Evolutionary conservation across 345 rosid species (phyloP), one percentile per base, ranked within the genome.

Genomic region (Eucalyptus guilfoylei): DNA sequence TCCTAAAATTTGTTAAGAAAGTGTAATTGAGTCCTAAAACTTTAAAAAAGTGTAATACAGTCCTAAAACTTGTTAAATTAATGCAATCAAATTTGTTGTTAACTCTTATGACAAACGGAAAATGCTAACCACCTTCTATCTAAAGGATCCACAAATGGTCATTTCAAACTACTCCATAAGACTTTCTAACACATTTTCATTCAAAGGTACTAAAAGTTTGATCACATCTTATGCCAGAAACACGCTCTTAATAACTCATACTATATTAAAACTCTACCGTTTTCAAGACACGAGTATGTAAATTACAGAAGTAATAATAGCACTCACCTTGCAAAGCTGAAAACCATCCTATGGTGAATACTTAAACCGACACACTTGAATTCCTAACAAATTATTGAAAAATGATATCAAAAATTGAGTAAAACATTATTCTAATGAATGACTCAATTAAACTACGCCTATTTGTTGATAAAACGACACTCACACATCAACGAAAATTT

Each of bases 31-130:
- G 0, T 6, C 4, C 0, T 55, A 55, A 26, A 60, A 60, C 0
- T 60, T 60, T 60, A 0, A 6, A 26, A 62, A 64, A n/a, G 3
- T n/a, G 0, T 4, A 64, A n/a, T 7, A 28, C 0, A 2, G 0
- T 64, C 5, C 0, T 4, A 64, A 13, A 64, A 64, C 5, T 6
- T 14, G 1, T n/a, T 16, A n/a, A 64, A 64, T 7, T 6, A n/a
- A 1, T 30, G 5, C 9, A 30, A 30, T 64, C 72, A n/a, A 64
- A 64, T 64, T 5, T 0, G 1, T 64, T 8, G 1, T 8, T n/a
- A 64, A 64, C 19, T n/a, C 34, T 4, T n/a, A 64, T 64, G 37
- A n/a, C 19, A 7, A n/a, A 0, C 0, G 10, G 5, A n/a, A 64
- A 60, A 12, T 60, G 32, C 32, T 28, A 28, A 60, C n/a, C 24